Evolutionary conservation across 208 protist genomes (phyloP).

Genomic region (Crithidia expoeki): DNA sequence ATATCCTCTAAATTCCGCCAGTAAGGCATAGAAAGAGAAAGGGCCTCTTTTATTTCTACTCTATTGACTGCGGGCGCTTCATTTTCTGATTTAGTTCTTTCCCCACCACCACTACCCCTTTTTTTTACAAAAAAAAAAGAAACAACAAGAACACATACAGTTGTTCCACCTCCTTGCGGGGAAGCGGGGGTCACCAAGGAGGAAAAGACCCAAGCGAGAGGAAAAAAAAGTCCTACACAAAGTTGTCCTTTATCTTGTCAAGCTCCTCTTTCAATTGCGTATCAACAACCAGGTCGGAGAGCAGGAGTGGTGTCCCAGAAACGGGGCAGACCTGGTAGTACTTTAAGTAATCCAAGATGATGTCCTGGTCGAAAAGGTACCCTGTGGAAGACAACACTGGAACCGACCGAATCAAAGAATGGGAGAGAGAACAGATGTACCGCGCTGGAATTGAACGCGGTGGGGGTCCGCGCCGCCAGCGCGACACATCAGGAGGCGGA

Average conservation of each 20-base stretch:
- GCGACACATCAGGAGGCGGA: conserved; percentile 24
- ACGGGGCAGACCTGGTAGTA: conserved; percentile 44
- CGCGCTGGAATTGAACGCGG: conserved; percentile 37
- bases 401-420: conserved; percentile 35
- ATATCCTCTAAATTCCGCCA: too few species aligned
- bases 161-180: not conserved
- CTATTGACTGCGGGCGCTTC: too few species aligned
- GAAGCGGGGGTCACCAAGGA: not conserved
- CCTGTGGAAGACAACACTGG: conserved; percentile 56
- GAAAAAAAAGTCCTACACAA: conserved; percentile 23
- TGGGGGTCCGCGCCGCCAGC: conserved; percentile 39
- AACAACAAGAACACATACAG: too few species aligned
- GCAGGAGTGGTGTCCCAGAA: conserved; percentile 40
- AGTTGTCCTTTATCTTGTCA: conserved; percentile 39
- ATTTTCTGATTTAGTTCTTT: too few species aligned
- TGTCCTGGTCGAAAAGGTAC: conserved; percentile 48
- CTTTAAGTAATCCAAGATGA: conserved; percentile 45
- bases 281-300: conserved; percentile 47
- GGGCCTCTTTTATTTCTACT: too few species aligned
- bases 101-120: too few species aligned
- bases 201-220: not conserved
- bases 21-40: too few species aligned
- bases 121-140: too few species aligned
- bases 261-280: conserved; percentile 44
- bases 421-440: conserved; percentile 55